Percentiles rank a stretch among this genome's conserved stretches.
Conservation (phyloP, 352 stramenopile species). For the Phytophthora pseudosyringae region DNA sequence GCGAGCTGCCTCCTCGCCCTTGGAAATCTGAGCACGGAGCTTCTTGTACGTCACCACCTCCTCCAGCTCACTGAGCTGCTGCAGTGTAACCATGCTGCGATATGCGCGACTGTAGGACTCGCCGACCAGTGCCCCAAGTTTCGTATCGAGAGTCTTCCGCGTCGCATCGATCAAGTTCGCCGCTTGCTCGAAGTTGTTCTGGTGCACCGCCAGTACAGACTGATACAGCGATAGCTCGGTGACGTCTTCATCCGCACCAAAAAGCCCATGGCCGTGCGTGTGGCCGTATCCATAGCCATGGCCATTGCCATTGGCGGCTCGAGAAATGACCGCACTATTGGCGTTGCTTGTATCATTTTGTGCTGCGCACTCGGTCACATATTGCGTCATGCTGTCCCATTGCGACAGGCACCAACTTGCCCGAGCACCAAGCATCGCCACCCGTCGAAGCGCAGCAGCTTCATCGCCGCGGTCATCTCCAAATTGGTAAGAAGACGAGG, state of each 20-base stretch:
- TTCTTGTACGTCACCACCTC: constrained; percentile 98
- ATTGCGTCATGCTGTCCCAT: constrained; percentile 86
- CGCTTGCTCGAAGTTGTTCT: constrained; percentile 93
- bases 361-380: constrained; percentile 61
- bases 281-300: constrained; percentile 39
- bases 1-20: constrained; percentile 72
- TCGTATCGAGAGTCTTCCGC: constrained; percentile 92
- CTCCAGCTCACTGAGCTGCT: constrained; percentile 97
- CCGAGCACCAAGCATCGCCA: constrained; percentile 82
- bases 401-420: constrained; percentile 87
- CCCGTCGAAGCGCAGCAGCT: constrained; percentile 59
- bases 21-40: constrained; percentile 67
- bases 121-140: constrained; percentile 95
- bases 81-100: constrained; percentile 95
- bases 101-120: constrained; percentile 98
- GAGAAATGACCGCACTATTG: constrained; percentile 32
- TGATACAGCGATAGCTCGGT: constrained; percentile 72
- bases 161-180: constrained; percentile 94
- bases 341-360: constrained; percentile 32
- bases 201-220: constrained; percentile 94
- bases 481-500: constrained; percentile 29
- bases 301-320: constrained; percentile 28
- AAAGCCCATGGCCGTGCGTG: constrained; percentile 36
- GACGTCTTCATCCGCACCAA: constrained; percentile 43
- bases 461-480: constrained; percentile 50